Base-by-base conservation (phyloP, 2,329 filamentous ascomycete genomes). In the Colletotrichum kahawae region DNA sequence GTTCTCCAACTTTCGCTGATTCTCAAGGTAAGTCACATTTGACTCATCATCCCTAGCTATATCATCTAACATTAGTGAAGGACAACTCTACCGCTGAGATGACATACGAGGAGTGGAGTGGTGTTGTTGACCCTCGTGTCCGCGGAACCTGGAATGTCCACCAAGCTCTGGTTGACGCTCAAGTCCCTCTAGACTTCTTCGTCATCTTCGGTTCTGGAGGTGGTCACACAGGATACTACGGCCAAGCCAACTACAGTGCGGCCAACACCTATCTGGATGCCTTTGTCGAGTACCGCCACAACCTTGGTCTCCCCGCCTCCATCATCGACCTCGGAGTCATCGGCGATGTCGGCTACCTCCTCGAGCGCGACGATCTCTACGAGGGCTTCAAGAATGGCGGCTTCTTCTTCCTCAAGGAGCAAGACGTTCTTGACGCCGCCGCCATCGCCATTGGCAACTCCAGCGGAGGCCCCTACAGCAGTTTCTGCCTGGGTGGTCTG, bases 131-230 rank as follows among this genome's bases (percentile, higher is more conserved):
- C 10, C 83, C 85, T 8, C 87, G 87, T 70, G 82, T 86, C 10
- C 51, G 78, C 4, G 86, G 86, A 4, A 84, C 84, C 1, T 84
- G 82, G 82, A 87, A 87, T 70, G 76, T 88, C 0, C 83, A 87
- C 67, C 68, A 82, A 13, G 75, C 78, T 14, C 77, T 83, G 3
- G 33, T 73, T 9, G 75, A 78, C 0, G 57, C 68, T 4, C 56
- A 77, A 6, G 21, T 51, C 0, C 80, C 82, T 0, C 76, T 84
- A 1, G 83, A 85, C 71, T 86, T 87, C 75, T 85, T 87, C 77
- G 72, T 87, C 82, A 83, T 87, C 21, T 85, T 90, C 16, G 91
- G 89, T 0, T 88, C 88, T 4, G 85, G 87, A 1, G 86, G 88
- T 4, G 85, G 88, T 12, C 83, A 88, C 31, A 76, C 84, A 1